phyloP scores from a whole-genome alignment of 306 rosid species.

The Purshia tridentata region DNA sequence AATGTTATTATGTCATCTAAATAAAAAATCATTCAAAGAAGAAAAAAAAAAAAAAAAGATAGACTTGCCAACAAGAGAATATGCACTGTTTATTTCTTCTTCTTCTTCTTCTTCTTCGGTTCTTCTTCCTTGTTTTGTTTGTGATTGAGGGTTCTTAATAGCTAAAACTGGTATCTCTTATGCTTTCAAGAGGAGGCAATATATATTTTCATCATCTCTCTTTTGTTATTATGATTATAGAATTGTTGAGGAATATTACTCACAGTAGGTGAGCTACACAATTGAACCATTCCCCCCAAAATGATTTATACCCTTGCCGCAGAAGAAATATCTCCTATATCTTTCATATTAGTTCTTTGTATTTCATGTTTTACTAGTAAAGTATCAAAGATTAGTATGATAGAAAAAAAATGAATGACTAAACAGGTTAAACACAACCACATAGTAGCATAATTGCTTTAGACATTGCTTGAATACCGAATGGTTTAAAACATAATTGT shows the following conservation, averaged over 20 bases:
- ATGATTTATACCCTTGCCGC: too few species aligned
- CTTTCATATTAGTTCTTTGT: too few species aligned
- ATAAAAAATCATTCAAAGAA: conserved; percentile 1
- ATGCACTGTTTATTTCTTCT: not conserved
- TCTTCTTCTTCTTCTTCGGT: not conserved
- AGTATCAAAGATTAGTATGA: too few species aligned
- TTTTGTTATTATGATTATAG: not conserved
- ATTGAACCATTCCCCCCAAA: too few species aligned
- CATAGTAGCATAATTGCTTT: not conserved
- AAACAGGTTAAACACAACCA: too few species aligned
- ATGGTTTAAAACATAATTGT: not conserved
- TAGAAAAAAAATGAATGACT: too few species aligned
- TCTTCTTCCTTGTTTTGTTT: not conserved
- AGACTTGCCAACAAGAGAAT: not conserved
- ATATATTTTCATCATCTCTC: not conserved
- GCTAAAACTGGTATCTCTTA: not conserved
- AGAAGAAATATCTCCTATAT: too few species aligned
- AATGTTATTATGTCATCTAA: conserved; percentile 10
- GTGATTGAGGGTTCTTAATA: not conserved
- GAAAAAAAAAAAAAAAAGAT: not conserved
- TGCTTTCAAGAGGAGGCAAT: not conserved
- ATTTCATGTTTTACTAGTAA: too few species aligned
- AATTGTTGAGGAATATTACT: not conserved
- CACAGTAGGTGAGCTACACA: too few species aligned
- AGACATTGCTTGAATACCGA: not conserved